Conservation (phyloP, 116 monocot genomes). For the Iris pallida region DNA sequence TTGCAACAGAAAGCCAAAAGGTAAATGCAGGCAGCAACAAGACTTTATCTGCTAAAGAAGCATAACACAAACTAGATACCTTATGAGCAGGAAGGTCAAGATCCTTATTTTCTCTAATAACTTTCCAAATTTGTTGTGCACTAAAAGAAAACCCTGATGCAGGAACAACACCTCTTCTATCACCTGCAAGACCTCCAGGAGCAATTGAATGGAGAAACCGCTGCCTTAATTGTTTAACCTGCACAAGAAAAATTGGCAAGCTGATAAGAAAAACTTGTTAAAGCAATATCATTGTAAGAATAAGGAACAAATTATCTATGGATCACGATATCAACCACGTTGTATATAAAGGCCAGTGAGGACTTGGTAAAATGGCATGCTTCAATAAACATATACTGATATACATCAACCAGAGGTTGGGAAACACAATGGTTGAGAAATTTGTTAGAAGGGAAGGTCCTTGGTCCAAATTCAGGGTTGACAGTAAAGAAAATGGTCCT, state of each 20-base stretch:
- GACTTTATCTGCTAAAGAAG: background rate
- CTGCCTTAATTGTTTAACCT: conserved; percentile 53
- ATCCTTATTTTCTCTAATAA: conserved; percentile 70
- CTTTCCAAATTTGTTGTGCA: conserved; percentile 69
- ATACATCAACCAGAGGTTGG: too few species aligned
- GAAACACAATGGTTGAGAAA: too few species aligned
- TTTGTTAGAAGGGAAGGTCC: too few species aligned
- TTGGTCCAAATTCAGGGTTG: background rate
- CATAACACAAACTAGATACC: conserved; percentile 22
- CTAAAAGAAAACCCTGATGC: conserved; percentile 70
- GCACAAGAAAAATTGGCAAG: conserved; percentile 1
- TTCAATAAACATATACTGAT: background rate
- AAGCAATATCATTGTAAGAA: background rate
- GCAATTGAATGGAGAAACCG: conserved; percentile 54
- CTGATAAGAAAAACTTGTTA: background rate
- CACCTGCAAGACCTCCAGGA: conserved; percentile 67
- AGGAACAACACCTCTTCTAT: conserved; percentile 66
- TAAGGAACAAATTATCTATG: too few species aligned
- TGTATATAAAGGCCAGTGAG: background rate
- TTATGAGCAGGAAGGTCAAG: conserved; percentile 74
- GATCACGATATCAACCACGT: background rate
- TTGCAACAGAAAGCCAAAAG: conserved; percentile 1
- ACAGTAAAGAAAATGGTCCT: background rate
- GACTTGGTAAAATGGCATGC: background rate
- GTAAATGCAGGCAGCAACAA: background rate